Evolutionary conservation across 495 filamentous ascomycete species (phyloP), one percentile per base, ranked within the genome.

Genomic region (Jackrogersella multiformis): DNA sequence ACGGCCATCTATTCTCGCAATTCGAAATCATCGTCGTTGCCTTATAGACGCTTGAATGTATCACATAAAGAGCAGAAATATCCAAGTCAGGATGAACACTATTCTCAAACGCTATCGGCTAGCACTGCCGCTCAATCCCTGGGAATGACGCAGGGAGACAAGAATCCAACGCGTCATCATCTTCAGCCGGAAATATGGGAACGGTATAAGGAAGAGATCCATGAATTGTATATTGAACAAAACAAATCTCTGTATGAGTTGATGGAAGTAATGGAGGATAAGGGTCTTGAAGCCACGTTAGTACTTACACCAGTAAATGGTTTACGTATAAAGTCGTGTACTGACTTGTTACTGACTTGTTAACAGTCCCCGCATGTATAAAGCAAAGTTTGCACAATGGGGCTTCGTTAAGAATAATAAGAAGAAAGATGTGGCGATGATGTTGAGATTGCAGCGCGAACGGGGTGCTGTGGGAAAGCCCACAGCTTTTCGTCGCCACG

Each of bases 371-470:
- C 72, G 72, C 41, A 76, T 76, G 74, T 76, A 76, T 16, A 76
- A 76, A 49, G 73, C 74, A 0, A 66, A 69, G 16, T 74, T 76
- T 35, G 54, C 64, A 20, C 71, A 74, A 61, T 76, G 74, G 74
- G 72, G 69, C 0, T 74, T 76, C 41, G 65, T 69, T 8, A 76
- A 76, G 62, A 74, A 76, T 48, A 73, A 73, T 23, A 71, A 69
- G 24, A 65, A 71, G 55, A 73, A 70, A n/a, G 73, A 76, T 16
- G 71, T 72, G 35, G 70, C 69, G 28, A 62, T 59, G 66, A 68
- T 76, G 53, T 56, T 76, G 15, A 65, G 68, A 44, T 35, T 73
- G 24, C 72, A 76, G 30, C 68, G 70, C 36, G 57, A 73, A 38
- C 62, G 73, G 42, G 68, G 69, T 30, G 73, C 73, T 36, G 68